These are phyloP conservation scores for Penicillium silybi DNA, from an alignment of 495 filamentous ascomycete species.

Conservation along the genomic window DNA sequence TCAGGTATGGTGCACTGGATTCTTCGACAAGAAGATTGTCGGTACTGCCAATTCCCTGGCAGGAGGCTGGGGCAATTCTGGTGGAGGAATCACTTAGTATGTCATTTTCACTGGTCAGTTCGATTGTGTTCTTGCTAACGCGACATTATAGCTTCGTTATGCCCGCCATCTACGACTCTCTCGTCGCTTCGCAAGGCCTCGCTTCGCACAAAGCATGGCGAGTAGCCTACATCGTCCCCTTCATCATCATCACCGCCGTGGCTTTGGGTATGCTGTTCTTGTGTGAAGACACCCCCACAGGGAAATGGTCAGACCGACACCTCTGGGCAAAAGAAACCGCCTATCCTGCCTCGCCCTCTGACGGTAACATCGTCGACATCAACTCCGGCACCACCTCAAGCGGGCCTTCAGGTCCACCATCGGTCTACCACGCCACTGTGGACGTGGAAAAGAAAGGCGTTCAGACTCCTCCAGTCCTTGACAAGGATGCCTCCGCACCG, in stretches of 20 bases:
- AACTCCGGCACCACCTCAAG: constrained; percentile 34
- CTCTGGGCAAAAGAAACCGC: constrained; percentile 30
- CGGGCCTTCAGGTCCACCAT: constrained; percentile 29
- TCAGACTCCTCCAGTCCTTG: constrained; percentile 28
- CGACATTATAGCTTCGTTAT: constrained; percentile 68
- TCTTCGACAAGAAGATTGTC: constrained; percentile 94
- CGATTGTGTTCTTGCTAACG: background rate
- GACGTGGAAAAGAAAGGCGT: constrained; percentile 41
- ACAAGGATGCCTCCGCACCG: constrained; percentile 50
- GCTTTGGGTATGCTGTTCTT: constrained; percentile 67
- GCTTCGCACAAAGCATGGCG: constrained; percentile 72
- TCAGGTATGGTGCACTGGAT: constrained; percentile 93
- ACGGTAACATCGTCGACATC: constrained; percentile 55
- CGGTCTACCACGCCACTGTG: constrained; percentile 39
- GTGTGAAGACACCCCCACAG: constrained; percentile 81
- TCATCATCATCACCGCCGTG: constrained; percentile 64
- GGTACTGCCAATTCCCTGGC: constrained; percentile 86
- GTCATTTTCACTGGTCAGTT: constrained; percentile 6
- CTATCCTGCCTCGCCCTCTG: constrained; percentile 16
- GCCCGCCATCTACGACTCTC: constrained; percentile 83
- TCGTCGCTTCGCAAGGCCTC: constrained; percentile 58
- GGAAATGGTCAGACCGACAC: constrained; percentile 75
- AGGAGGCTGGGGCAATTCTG: constrained; percentile 84
- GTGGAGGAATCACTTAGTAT: constrained; percentile 75
- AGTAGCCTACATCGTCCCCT: constrained; percentile 77